phyloP scores from a whole-genome alignment of 768 basidiomycete species.

The Podaxis sp. region DNA sequence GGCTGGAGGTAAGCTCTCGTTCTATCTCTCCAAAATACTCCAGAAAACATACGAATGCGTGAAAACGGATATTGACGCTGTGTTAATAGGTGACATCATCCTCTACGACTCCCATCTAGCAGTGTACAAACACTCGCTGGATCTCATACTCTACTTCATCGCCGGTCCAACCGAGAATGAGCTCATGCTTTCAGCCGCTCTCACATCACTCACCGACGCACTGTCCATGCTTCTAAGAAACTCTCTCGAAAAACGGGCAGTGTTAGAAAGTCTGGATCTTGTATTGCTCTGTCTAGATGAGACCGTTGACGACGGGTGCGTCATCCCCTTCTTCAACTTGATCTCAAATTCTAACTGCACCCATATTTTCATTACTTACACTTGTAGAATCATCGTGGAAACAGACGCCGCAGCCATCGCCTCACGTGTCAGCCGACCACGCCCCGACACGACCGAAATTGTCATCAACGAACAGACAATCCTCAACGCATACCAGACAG shows the following conservation, averaged over 20 bases:
- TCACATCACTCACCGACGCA: constrained; percentile 84
- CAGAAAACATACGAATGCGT: neutral
- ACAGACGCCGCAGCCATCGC: constrained; percentile 96
- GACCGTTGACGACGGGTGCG: constrained; percentile 96
- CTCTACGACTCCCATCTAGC: constrained; percentile 88
- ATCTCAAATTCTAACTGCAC: neutral
- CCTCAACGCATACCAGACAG: constrained; percentile 88
- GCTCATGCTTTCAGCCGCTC: constrained; percentile 88
- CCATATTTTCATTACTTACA: neutral
- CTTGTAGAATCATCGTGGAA: constrained; percentile 86
- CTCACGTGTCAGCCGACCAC: constrained; percentile 88
- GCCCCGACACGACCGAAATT: constrained; percentile 92
- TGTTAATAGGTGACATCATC: constrained; percentile 80
- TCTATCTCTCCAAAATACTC: constrained; percentile 10
- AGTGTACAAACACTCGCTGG: constrained; percentile 91
- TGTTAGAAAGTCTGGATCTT: constrained; percentile 92
- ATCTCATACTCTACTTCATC: constrained; percentile 93
- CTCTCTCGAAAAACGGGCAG: constrained; percentile 91
- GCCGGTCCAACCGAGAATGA: constrained; percentile 90
- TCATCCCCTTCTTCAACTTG: constrained; percentile 17
- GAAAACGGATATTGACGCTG: neutral
- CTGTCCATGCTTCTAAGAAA: constrained; percentile 83
- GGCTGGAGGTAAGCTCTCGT: constrained; percentile 64
- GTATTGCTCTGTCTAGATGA: constrained; percentile 93
- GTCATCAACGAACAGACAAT: constrained; percentile 98